Base-by-base conservation (phyloP, 805 yeast species). In the Candida schatavii region DNA sequence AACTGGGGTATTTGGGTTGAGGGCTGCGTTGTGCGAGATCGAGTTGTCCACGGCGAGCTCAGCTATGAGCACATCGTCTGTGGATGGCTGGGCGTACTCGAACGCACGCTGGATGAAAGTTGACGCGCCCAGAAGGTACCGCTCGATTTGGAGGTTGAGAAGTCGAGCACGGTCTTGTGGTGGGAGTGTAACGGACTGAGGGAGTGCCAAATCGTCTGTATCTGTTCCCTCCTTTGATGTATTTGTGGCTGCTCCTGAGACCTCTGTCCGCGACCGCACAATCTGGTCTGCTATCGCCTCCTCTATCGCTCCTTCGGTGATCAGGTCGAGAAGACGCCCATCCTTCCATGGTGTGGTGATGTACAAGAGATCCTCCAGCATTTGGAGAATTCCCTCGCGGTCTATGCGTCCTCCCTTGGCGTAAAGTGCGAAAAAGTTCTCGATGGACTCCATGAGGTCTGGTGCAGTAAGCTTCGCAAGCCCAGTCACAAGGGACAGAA, bases 291-390 rank as follows among this genome's bases (percentile, higher is more conserved):
- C 88, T 46, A 84, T 77, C 39, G 77, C 81, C 37, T 76, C 72
- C 51, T 85, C 88, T 34, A 86, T 80, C 2, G 78, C 77, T 33
- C 65, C 66, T 39, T 78, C 75, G 0, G 95, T 84, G 10, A 82
- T 68, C 4, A 67, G 56, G 59, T 89, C 97, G 30, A 87, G 75
- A 15, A 74, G 56, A 37, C 61, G 61, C 4, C 83, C 90, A 47
- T 87, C 88, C 52, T 88, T 81, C 83, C 93, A 85, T 2, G 96
- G 96, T 31, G 83, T 74, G 0, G 97, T 89, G 27, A 93, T 72
- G 51, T 78, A 84, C 10, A 91, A 66, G 30, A 91, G 64, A 36
- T 91, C 98, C 57, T 93, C 99, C 0, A 97, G 88, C 43, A 90
- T 75, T 47, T 81, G 83, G 35, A 93, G 67, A 3, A 93, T 86